These are phyloP conservation scores for Colletotrichum plurivorum DNA, from an alignment of 2,329 filamentous ascomycete species.

Conservation along the genomic window DNA sequence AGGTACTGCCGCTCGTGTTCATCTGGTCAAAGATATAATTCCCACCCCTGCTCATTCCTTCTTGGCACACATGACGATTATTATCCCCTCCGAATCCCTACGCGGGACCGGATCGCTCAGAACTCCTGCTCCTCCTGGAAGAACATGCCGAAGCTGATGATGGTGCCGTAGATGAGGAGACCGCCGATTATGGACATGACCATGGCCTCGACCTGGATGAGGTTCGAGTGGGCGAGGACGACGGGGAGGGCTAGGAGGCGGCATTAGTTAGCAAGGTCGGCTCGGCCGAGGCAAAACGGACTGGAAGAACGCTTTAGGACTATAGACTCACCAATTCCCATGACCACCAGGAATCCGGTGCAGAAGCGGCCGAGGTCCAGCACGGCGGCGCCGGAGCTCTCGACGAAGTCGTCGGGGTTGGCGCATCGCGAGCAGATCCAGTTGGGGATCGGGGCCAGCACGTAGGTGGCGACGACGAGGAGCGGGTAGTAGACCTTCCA, in stretches of 20 bases:
- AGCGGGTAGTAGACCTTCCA: slow-evolving; percentile 96
- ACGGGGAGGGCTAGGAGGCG: slow-evolving; percentile 80
- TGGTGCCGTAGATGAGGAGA: slow-evolving; percentile 95
- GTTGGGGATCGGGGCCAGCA: slow-evolving; percentile 94
- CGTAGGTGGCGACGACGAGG: slow-evolving; percentile 95
- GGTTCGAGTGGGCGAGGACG: slow-evolving; percentile 86
- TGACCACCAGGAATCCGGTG: slow-evolving; percentile 95
- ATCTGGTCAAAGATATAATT: slow-evolving; percentile 13
- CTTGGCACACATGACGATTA: not conserved
- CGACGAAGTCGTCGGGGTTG: slow-evolving; percentile 95
- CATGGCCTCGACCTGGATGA: slow-evolving; percentile 89
- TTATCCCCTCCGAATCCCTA: not conserved
- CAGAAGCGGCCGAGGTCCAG: slow-evolving; percentile 94
- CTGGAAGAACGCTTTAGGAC: not conserved
- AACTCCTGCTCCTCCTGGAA: slow-evolving; percentile 99
- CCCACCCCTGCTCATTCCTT: not conserved
- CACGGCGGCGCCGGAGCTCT: slow-evolving; percentile 85
- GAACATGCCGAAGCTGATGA: slow-evolving; percentile 98
- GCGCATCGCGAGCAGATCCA: slow-evolving; percentile 93
- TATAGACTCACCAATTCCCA: slow-evolving; percentile 88
- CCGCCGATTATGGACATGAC: slow-evolving; percentile 95
- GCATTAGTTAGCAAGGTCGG: slow-evolving; percentile 22
- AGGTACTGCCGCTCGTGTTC: slow-evolving; percentile 13
- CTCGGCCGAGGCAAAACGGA: too few relatives aligned
- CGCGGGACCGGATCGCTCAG: slow-evolving; percentile 57